Percentiles rank a stretch among this genome's conserved stretches.
phyloP scores from a whole-genome alignment of 2,329 filamentous ascomycete species.

The Cytospora piceicola region DNA sequence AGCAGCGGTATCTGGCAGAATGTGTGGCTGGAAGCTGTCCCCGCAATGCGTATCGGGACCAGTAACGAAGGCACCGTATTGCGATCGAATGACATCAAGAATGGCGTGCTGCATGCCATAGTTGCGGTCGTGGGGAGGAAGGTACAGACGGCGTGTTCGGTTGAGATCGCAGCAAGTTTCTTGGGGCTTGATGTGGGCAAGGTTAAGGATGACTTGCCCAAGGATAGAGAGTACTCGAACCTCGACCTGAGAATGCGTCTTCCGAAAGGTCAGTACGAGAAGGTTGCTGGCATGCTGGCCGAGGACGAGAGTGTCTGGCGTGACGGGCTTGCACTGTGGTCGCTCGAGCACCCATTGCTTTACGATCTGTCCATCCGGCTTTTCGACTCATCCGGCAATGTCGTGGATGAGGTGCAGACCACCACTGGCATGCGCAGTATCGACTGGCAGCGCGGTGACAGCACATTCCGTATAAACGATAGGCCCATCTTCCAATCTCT shows the following conservation, averaged over 20 bases:
- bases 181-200: slow-evolving; percentile 52
- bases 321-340: slow-evolving; percentile 64
- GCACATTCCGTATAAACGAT: slow-evolving; percentile 62
- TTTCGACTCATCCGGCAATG: slow-evolving; percentile 44
- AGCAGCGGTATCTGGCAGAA: slow-evolving; percentile 62
- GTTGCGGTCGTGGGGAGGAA: slow-evolving; percentile 55
- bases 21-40: slow-evolving; percentile 61
- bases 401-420: slow-evolving; percentile 61
- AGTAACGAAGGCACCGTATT: slow-evolving; percentile 63
- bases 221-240: slow-evolving; percentile 52
- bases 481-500: slow-evolving; percentile 64
- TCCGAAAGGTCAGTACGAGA: slow-evolving; percentile 42
- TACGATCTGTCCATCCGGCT: slow-evolving; percentile 61
- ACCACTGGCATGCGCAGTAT: slow-evolving; percentile 65
- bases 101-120: slow-evolving; percentile 54
- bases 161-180: slow-evolving; percentile 59
- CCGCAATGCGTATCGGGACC: slow-evolving; percentile 55
- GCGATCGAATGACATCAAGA: slow-evolving; percentile 56
- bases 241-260: slow-evolving; percentile 52
- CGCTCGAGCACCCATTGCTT: slow-evolving; percentile 59
- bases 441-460: slow-evolving; percentile 61
- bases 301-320: slow-evolving; percentile 50
- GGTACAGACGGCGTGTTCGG: slow-evolving; percentile 49
- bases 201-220: slow-evolving; percentile 47
- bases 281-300: slow-evolving; percentile 40